Evolutionary conservation across 75 land plant species (phyloP).

Genomic region (Cryptomeria japonica): DNA sequence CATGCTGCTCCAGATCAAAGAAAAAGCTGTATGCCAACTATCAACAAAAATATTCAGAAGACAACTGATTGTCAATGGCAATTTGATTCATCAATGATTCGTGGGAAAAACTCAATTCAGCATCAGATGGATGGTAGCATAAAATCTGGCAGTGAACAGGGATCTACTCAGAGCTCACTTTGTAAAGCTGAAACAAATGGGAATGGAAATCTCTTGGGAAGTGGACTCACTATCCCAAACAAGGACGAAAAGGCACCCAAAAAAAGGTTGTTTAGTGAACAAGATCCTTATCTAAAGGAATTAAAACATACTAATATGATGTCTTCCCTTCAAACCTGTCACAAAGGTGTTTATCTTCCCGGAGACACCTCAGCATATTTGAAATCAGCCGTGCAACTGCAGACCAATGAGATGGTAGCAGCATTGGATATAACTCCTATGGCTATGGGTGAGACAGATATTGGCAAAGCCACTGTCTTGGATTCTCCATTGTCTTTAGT

Average conservation of each 20-base stretch:
- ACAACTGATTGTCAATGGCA: background rate
- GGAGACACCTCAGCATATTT: background rate
- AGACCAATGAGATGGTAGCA: background rate
- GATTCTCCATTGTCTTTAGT: slow-evolving; percentile 5
- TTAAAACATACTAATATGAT: background rate
- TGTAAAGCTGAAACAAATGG: background rate
- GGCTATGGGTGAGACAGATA: background rate
- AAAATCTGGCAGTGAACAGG: background rate
- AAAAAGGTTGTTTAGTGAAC: background rate
- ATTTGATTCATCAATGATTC: background rate
- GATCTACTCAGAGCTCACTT: background rate
- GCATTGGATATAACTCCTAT: background rate
- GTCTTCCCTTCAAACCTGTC: background rate
- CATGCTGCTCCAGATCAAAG: background rate
- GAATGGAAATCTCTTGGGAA: background rate
- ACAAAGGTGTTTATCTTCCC: background rate
- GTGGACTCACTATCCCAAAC: background rate
- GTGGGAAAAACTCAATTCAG: background rate
- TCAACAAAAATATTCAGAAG: background rate
- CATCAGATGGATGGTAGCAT: background rate
- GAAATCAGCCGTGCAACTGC: background rate
- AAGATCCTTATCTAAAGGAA: background rate
- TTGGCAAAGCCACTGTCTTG: background rate
- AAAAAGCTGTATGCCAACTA: background rate
- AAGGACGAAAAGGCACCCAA: background rate